A percentile compares a stretch with the other conserved stretches of the same genome.
phyloP scores from a whole-genome alignment of 306 rosid species.

The Erythrophleum fordii region DNA sequence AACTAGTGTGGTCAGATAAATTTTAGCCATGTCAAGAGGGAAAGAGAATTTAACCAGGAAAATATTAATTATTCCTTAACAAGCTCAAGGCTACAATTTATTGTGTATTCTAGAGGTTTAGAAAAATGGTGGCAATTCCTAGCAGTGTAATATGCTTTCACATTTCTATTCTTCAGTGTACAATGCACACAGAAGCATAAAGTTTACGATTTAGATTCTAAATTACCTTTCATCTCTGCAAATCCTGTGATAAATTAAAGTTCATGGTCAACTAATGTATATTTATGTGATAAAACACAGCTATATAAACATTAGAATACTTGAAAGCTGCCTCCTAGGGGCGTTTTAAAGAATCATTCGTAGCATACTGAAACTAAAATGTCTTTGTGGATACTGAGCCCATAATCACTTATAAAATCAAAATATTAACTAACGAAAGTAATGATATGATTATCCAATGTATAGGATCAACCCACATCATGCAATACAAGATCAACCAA shows the following conservation, averaged over 20 bases:
- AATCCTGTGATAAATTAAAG: constrained; percentile 3
- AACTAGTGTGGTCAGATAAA: constrained; percentile 3
- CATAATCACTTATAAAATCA: not conserved
- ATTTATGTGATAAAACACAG: not conserved
- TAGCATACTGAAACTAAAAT: not conserved
- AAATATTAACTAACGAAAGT: not conserved
- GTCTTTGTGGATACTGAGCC: not conserved
- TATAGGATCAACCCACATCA: constrained; percentile 4
- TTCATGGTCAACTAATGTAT: not conserved
- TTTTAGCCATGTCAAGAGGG: constrained; percentile 25
- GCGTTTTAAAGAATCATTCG: not conserved
- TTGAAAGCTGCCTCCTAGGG: constrained; percentile 1
- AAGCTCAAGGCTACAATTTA: constrained; percentile 22
- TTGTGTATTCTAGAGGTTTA: not conserved
- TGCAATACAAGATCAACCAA: not conserved
- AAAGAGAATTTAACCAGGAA: constrained; percentile 18
- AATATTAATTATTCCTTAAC: constrained; percentile 1
- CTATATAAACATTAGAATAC: not conserved
- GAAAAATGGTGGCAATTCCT: constrained; percentile 25
- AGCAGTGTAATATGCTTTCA: not conserved
- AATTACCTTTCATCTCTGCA: not conserved
- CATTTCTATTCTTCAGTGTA: not conserved
- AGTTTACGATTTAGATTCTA: constrained; percentile 3
- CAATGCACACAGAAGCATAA: not conserved
- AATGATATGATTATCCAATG: constrained; percentile 5